Conservation (phyloP, 768 basidiomycete genomes). For the Pulveroboletus sp. region DNA sequence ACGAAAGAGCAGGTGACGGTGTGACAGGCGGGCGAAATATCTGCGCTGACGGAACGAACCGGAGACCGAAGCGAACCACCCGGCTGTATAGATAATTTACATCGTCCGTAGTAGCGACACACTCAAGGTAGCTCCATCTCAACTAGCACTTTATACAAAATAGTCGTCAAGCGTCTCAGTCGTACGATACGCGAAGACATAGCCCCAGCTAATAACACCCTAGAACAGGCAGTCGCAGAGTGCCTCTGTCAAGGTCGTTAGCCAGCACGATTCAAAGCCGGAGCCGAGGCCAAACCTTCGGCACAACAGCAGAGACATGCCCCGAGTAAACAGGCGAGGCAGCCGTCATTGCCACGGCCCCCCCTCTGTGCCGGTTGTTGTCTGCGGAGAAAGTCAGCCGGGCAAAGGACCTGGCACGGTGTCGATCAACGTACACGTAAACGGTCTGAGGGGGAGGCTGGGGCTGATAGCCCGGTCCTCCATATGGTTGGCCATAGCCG, state of each 20-base stretch:
- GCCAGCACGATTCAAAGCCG: conserved; percentile 24
- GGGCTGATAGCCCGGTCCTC: conserved; percentile 40
- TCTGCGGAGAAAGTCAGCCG: conserved; percentile 21
- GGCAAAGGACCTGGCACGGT: background rate
- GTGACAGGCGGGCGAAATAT: too few relatives aligned
- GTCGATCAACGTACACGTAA: conserved; percentile 67
- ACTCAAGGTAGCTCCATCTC: too few relatives aligned
- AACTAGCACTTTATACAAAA: conserved; percentile 18
- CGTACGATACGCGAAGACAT: conserved; percentile 18
- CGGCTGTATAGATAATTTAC: conserved; percentile 28
- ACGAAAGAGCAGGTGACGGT: conserved; percentile 35
- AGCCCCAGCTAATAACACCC: conserved; percentile 4
- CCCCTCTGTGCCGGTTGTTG: conserved; percentile 38
- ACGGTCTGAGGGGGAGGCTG: conserved; percentile 78
- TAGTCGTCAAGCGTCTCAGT: conserved; percentile 8
- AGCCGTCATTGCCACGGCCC: conserved; percentile 33
- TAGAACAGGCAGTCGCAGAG: conserved; percentile 69
- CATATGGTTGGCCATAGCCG: conserved; percentile 31
- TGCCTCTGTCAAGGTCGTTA: conserved; percentile 42
- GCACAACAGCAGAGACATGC: conserved; percentile 47
- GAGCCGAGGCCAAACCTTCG: conserved; percentile 36
- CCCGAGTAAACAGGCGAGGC: conserved; percentile 46
- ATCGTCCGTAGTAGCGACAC: conserved; percentile 14
- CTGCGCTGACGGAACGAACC: conserved; percentile 50
- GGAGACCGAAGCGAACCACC: conserved; percentile 32